Evolutionary conservation across 1,139 yeast species (phyloP).

Genomic region (Scheffersomyces cryptocercus): DNA sequence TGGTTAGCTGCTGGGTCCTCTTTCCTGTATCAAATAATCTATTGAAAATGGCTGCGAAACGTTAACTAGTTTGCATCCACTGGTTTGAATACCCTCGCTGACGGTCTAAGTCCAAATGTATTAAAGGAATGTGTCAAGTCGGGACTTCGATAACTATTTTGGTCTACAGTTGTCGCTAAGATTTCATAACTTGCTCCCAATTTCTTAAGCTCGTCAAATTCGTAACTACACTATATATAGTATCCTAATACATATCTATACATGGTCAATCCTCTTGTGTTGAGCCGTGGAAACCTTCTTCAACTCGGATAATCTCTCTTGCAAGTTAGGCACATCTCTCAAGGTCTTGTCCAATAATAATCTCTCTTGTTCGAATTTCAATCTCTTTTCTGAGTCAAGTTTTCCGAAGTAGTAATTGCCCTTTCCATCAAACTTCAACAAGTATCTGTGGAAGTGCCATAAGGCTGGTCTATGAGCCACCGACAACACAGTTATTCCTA

Average conservation of each 20-base stretch:
- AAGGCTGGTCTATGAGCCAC: slow-evolving; percentile 91
- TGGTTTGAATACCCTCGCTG: too few relatives aligned
- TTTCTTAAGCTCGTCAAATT: too few relatives aligned
- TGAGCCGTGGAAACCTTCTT: slow-evolving; percentile 51
- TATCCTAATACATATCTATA: neutral
- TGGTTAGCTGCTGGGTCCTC: too few relatives aligned
- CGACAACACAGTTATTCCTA: slow-evolving; percentile 81
- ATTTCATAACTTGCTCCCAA: too few relatives aligned
- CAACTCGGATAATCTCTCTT: slow-evolving; percentile 62
- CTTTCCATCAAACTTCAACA: slow-evolving; percentile 83
- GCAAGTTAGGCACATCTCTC: slow-evolving; percentile 66
- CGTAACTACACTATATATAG: too few relatives aligned
- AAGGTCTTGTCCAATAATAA: slow-evolving; percentile 62
- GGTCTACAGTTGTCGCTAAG: too few relatives aligned
- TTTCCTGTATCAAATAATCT: too few relatives aligned
- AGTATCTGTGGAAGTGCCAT: slow-evolving; percentile 87
- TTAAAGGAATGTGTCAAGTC: too few relatives aligned
- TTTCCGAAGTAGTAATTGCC: slow-evolving; percentile 73
- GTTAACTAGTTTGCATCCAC: too few relatives aligned
- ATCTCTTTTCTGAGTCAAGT: slow-evolving; percentile 67
- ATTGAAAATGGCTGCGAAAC: too few relatives aligned
- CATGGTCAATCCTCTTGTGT: slow-evolving; percentile 20
- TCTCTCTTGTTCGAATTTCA: slow-evolving; percentile 72
- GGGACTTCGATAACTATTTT: too few relatives aligned
- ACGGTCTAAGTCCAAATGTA: too few relatives aligned